phyloP scores from a whole-genome alignment of 2,329 filamentous ascomycete species.

The Rutstroemia sp. region DNA sequence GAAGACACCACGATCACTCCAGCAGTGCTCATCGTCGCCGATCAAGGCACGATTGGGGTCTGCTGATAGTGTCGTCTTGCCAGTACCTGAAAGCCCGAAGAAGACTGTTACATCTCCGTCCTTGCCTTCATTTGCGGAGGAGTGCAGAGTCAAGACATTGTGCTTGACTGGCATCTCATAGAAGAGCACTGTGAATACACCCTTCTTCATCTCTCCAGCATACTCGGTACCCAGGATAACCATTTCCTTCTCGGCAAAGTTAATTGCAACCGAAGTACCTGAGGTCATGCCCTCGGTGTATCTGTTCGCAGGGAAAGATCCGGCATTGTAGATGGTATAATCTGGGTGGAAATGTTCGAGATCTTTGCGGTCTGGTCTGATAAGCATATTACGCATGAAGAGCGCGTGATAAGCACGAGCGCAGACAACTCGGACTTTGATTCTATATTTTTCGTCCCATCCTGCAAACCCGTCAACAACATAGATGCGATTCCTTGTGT shows the following conservation, averaged over 20 bases:
- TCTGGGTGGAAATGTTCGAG: constrained; percentile 97
- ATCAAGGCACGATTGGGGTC: constrained; percentile 95
- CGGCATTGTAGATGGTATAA: constrained; percentile 99
- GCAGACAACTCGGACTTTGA: constrained; percentile 95
- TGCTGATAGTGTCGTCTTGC: constrained; percentile 96
- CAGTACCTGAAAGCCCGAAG: constrained; percentile 97
- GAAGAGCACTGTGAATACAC: constrained; percentile 97
- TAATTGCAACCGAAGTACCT: constrained; percentile 94
- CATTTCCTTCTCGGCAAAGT: constrained; percentile 99
- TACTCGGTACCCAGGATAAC: constrained; percentile 99
- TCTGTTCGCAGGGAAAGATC: constrained; percentile 96
- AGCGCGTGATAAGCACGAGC: constrained; percentile 98
- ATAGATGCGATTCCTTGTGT: constrained; percentile 98
- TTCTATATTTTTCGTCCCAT: constrained; percentile 98
- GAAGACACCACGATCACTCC: constrained; percentile 94
- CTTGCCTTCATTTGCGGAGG: constrained; percentile 94
- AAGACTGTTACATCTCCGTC: constrained; percentile 95
- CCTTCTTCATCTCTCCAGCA: constrained; percentile 96
- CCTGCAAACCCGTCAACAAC: constrained; percentile 95
- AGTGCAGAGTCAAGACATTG: constrained; percentile 97
- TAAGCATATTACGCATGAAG: constrained; percentile 99
- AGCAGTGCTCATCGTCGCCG: constrained; percentile 99
- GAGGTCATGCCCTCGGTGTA: constrained; percentile 99
- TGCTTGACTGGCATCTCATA: constrained; percentile 99
- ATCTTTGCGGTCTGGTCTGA: constrained; percentile 84